phyloP scores from a whole-genome alignment of 805 yeast genomes.

The Candida fluviatilis region DNA sequence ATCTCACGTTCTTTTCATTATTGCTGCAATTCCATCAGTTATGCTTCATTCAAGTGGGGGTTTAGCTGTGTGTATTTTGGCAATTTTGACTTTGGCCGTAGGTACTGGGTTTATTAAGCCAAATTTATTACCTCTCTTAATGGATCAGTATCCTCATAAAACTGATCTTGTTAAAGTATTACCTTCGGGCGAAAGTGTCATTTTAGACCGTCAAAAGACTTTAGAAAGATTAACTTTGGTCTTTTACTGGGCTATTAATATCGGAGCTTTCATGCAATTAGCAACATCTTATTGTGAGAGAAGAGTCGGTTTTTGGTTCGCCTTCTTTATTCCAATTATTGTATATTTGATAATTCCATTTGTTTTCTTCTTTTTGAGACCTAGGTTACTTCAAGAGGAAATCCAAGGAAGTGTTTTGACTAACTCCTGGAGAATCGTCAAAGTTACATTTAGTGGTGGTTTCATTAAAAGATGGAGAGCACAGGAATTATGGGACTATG shows the following conservation, averaged over 20 bases:
- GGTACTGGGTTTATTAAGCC: conserved; percentile 57
- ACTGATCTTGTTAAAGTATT: conserved; percentile 55
- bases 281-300: conserved; percentile 51
- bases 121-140: conserved; percentile 44
- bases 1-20: conserved; percentile 44
- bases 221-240: conserved; percentile 41
- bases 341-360: conserved; percentile 28
- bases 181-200: conserved; percentile 62
- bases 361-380: conserved; percentile 23
- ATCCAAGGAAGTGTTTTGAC: conserved; percentile 47
- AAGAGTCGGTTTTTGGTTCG: conserved; percentile 52
- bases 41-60: conserved; percentile 34
- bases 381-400: conserved; percentile 24
- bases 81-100: conserved; percentile 33
- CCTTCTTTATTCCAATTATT: conserved; percentile 44
- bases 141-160: conserved; percentile 50
- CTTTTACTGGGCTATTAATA: conserved; percentile 53
- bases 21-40: conserved; percentile 44
- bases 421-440: conserved; percentile 37
- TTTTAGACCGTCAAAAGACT: conserved; percentile 45
- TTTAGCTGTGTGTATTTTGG: conserved; percentile 39
- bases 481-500: conserved; percentile 46
- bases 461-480: conserved; percentile 38
- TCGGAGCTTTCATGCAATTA: conserved; percentile 50
- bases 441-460: conserved; percentile 39